Base-by-base conservation (phyloP, 495 filamentous ascomycete species). In the Alectoria sarmentosa region DNA sequence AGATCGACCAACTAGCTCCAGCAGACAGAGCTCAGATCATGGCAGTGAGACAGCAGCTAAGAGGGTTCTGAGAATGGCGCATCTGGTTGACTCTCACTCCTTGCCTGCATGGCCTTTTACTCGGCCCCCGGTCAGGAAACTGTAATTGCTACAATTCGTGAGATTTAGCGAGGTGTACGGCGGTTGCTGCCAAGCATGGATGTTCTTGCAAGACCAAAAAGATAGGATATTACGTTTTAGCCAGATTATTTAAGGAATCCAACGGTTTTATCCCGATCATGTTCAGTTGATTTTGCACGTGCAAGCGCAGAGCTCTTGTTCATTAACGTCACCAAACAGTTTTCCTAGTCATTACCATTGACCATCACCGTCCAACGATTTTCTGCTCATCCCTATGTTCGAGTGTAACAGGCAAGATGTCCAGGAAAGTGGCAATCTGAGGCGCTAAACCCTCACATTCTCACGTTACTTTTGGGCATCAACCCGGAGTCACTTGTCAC, bases 11-110 rank as follows among this genome's bases (percentile, higher is more conserved):
- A 52, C 75, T 96, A 23, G 86, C 88, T 9, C 87, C 89, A 26
- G 79, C 80, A 36, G 86, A 92, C 66, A 80, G 89, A 42, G 82
- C 80, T 48, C 91, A 96, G 73, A 86, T 96, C 58, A 81, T 96
- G 79, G 77, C 84, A 37, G 74, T 96, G 41, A 77, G 85, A 59
- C 79, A 83, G 67, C 80, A 83, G 21, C 34, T 70, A 48, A 30
- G 65, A 49, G 66, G 60, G 9, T 61, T 56, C 32, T 69, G 28
- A 66, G 13, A 26, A 13, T 26, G 3, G 17, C 8, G 2, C 19
- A 9, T 10, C 23, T 66, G 21, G 21, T 49, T 54, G 13, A 39
- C n/a, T 19, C 21, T 54, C 32, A 13, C 34, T 21, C 1, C 4
- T 19, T 60, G 39, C 30, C 39, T 41, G 6, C 17, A 19, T 21